These are phyloP conservation scores for Barnettozyma pratensis DNA, from an alignment of 805 yeast species.

Conservation along the genomic window DNA sequence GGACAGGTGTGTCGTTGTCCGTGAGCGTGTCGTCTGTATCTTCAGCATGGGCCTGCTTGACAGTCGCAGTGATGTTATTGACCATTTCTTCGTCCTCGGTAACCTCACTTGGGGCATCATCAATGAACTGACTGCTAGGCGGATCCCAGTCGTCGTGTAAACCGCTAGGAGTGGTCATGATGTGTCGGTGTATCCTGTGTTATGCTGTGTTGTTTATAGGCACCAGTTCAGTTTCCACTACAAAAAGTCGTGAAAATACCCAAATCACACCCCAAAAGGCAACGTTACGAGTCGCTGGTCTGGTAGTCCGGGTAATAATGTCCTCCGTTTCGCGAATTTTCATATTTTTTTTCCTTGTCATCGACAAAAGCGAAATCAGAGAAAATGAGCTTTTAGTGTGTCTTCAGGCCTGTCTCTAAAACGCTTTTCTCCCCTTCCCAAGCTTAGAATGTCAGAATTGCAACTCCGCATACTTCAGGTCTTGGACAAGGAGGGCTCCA, in stretches of 20 bases:
- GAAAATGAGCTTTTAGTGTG: too few relatives aligned
- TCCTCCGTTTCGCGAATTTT: too few relatives aligned
- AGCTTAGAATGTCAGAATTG: slow-evolving; percentile 53
- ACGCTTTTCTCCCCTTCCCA: background rate
- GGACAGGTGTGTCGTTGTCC: slow-evolving; percentile 3
- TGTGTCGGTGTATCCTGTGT: too few relatives aligned
- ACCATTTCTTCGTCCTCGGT: slow-evolving; percentile 7
- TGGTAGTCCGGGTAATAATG: background rate
- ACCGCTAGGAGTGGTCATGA: too few relatives aligned
- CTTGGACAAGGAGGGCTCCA: slow-evolving; percentile 56
- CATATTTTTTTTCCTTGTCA: too few relatives aligned
- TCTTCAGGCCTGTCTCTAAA: background rate
- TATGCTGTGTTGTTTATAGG: too few relatives aligned
- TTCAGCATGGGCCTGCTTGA: background rate
- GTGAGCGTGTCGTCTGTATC: slow-evolving; percentile 5
- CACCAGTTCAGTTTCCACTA: background rate
- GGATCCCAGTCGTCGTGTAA: background rate
- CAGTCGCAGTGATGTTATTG: background rate
- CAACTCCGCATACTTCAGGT: slow-evolving; percentile 59
- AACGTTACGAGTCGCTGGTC: background rate
- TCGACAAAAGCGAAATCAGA: too few relatives aligned
- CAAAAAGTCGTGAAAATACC: too few relatives aligned
- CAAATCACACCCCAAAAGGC: background rate
- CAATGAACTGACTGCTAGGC: background rate
- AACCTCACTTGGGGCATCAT: background rate